A percentile compares a stretch with the other conserved stretches of the same genome.
Evolutionary conservation across 345 rosid genomes (phyloP).

Genomic region (Pugionium cornutum): DNA sequence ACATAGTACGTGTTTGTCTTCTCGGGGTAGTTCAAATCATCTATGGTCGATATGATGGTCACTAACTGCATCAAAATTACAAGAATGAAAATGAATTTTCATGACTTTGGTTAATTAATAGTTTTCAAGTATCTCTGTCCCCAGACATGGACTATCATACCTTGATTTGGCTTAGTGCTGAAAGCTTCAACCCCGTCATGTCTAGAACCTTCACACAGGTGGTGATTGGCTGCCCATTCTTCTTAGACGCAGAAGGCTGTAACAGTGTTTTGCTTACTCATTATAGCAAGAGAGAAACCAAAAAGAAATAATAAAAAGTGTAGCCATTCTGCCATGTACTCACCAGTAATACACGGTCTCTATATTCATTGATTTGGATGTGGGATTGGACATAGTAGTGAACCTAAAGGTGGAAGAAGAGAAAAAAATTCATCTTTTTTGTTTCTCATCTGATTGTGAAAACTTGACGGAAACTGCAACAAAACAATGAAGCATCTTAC

Average conservation of each 20-base stretch:
- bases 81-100: neutral
- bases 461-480: neutral
- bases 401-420: conserved; percentile 50
- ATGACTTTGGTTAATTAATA: neutral
- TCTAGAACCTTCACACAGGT: conserved; percentile 87
- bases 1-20: conserved; percentile 83
- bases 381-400: conserved; percentile 90
- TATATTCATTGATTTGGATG: conserved; percentile 91
- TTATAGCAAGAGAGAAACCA: conserved; percentile 13
- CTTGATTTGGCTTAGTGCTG: conserved; percentile 87
- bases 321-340: conserved; percentile 36
- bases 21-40: conserved; percentile 97
- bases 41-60: conserved; percentile 79
- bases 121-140: neutral
- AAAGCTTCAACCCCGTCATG: conserved; percentile 90
- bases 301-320: neutral
- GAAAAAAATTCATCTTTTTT: neutral
- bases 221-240: conserved; percentile 73
- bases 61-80: conserved; percentile 58
- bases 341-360: conserved; percentile 86
- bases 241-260: conserved; percentile 83
- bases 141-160: conserved; percentile 38
- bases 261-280: conserved; percentile 15
- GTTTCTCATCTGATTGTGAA: neutral
- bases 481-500: conserved; percentile 50